Base-by-base conservation (phyloP, 805 yeast species). In the Saturnispora hagleri region DNA sequence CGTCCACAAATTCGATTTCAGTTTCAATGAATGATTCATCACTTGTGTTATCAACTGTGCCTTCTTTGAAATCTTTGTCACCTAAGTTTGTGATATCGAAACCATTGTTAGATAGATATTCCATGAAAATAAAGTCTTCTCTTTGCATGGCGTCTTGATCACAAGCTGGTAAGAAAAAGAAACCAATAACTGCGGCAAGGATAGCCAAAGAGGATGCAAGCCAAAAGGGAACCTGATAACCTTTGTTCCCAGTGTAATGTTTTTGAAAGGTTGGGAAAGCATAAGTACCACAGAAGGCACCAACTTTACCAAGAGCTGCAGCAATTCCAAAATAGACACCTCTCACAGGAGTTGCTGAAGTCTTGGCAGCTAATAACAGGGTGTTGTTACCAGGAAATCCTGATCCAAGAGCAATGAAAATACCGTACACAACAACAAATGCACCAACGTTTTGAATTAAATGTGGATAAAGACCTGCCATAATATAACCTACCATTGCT, bases 281-380 rank as follows among this genome's bases (percentile, higher is more conserved):
- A 63, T 83, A 89, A 44, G 93, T 83, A 51, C 97, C 96, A 28
- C 83, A 86, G 63, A 90, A 89, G 1, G 96, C 97, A 64, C 97
- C 97, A 54, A 88, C 73, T 67, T 90, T 90, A 62, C 96, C 97
- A 50, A 82, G 60, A 24, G 96, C 96, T 51, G 97, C 96, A 46
- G 95, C 91, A 60, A 89, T 74, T 61, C 93, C 93, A 65, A 90
- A 90, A 69, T 85, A 87, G 60, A 86, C 86, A 53, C 97, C 97
- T 71, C 97, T 82, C 52, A 89, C 77, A 24, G 96, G 82, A 8
- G 96, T 83, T 45, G 96, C 85, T 44, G 83, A 77, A 7, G 96
- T 84, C 69, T 89, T 89, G 42, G 96, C 78, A 20, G 96, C 95
- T 56, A 90, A 73, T 51, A 86, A 70, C 58, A 97, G 97, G 65